Evolutionary conservation across 208 protist genomes (phyloP), one percentile per base, ranked within the genome.

Genomic region (Leishmania amazonensis): DNA sequence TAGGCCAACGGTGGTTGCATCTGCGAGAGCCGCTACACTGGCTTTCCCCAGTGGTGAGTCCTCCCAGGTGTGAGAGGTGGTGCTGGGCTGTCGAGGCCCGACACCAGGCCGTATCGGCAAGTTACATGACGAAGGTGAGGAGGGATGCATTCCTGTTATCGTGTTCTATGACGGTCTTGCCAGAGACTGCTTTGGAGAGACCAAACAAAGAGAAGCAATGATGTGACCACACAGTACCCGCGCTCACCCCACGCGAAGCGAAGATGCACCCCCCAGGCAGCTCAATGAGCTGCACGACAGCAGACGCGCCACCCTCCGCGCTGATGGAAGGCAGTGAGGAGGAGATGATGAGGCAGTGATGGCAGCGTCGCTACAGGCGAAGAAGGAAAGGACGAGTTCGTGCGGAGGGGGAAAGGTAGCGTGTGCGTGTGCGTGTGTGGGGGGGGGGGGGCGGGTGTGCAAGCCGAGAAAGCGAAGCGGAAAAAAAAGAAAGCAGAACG

Each of bases 81-180:
- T 76, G 57, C 19, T 58, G 62, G 75, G 75, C 62, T 75, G 75
- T 57, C 58, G 75, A 35, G 80, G 75, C n/a, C 54, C 3, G 17
- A 9, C 35, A 3, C 38, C 31, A 3, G 19, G 35, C 54, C 31
- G 11, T 31, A 49, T 7, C 53, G 51, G 60, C 42, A 35, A 58
- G 49, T 45, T 17, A 3, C 15, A 28, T 60, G 35, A 28, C 11
- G 31, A 57, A 5, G 72, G 0, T 9, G 51, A 38, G 45, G n/a
- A 35, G 49, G 7, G 31, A n/a, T n/a, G n/a, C 72, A 76, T 76
- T 31, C 31, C 21, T 28, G 28, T 35, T n/a, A 7, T 15, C 9
- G 42, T 28, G 21, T 49, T 9, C 68, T n/a, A 28, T 31, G 24
- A 53, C 9, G 42, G 40, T 11, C 1, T 49, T 11, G 68, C 19